phyloP scores from a whole-genome alignment of 2,329 filamentous ascomycete species.

The Venturiaceae sp. region DNA sequence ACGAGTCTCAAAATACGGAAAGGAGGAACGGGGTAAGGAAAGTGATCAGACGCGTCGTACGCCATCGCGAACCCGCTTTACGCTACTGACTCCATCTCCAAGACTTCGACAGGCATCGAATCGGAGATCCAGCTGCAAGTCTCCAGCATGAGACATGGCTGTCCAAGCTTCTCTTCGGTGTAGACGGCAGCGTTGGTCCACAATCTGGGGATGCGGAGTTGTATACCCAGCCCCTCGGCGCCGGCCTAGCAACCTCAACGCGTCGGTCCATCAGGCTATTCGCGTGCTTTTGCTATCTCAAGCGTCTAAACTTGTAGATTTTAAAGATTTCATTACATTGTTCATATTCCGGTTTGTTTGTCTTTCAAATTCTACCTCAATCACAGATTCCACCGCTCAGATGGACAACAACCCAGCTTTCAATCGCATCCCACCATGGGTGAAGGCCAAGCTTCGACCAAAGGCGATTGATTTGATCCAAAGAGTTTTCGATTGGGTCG shows the following conservation, averaged over 20 bases:
- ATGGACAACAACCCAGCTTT: conserved; percentile 24
- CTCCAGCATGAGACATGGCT: not conserved
- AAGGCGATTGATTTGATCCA: conserved; percentile 33
- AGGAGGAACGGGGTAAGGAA: not conserved
- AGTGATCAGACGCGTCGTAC: not conserved
- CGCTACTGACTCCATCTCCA: not conserved
- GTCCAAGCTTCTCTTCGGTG: not conserved
- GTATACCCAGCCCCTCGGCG: conserved; percentile 1
- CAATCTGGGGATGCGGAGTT: conserved; percentile 2
- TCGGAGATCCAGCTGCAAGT: not conserved
- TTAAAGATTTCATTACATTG: conserved; percentile 1
- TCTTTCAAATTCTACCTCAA: not conserved
- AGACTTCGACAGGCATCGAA: not conserved
- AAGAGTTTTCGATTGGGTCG: conserved; percentile 33
- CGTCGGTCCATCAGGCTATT: not conserved
- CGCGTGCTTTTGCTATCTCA: not conserved
- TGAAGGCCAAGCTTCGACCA: conserved; percentile 40
- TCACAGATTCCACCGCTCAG: conserved; percentile 13
- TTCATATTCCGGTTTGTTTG: conserved; percentile 9
- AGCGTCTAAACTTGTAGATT: not conserved
- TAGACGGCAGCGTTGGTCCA: not conserved
- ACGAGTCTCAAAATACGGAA: not conserved
- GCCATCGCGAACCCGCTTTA: not conserved
- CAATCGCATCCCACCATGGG: conserved; percentile 30
- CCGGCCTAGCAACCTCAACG: not conserved